Evolutionary conservation across 768 basidiomycete species (phyloP).

Genomic region (Ephemerocybe angulata): DNA sequence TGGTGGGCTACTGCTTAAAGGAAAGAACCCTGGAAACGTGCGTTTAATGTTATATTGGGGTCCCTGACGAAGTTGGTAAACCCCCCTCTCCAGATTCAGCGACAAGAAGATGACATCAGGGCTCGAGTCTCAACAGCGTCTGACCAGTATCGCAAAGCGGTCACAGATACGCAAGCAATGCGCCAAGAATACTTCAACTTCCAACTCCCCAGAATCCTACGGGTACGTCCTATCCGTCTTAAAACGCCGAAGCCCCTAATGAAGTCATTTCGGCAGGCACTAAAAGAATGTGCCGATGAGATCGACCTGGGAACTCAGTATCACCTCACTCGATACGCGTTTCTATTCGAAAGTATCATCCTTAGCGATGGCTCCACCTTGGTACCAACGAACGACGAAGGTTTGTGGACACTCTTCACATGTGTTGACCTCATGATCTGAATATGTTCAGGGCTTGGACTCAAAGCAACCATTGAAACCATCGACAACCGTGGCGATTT

Average conservation of each 20-base stretch:
- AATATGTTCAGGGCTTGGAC: conserved; percentile 45
- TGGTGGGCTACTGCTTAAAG: conserved; percentile 84
- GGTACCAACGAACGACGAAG: conserved; percentile 71
- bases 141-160: conserved; percentile 86
- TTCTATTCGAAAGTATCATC: conserved; percentile 87
- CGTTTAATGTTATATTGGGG: conserved; percentile 12
- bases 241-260: neutral
- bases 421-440: conserved; percentile 4
- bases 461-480: conserved; percentile 83
- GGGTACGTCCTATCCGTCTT: conserved; percentile 53
- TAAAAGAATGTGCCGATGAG: conserved; percentile 95
- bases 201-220: conserved; percentile 87
- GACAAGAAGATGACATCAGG: conserved; percentile 94
- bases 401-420: conserved; percentile 32
- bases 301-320: conserved; percentile 98
- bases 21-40: conserved; percentile 89
- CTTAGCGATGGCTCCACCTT: conserved; percentile 86
- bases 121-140: conserved; percentile 79
- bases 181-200: conserved; percentile 98
- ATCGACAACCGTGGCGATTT: conserved; percentile 96
- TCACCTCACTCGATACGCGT: conserved; percentile 91
- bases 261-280: conserved; percentile 43
- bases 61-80: conserved; percentile 5
- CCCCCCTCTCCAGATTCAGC: conserved; percentile 57
- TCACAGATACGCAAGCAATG: conserved; percentile 83